Base-by-base conservation (phyloP, 2,329 filamentous ascomycete species). In the Diplodia seriata region DNA sequence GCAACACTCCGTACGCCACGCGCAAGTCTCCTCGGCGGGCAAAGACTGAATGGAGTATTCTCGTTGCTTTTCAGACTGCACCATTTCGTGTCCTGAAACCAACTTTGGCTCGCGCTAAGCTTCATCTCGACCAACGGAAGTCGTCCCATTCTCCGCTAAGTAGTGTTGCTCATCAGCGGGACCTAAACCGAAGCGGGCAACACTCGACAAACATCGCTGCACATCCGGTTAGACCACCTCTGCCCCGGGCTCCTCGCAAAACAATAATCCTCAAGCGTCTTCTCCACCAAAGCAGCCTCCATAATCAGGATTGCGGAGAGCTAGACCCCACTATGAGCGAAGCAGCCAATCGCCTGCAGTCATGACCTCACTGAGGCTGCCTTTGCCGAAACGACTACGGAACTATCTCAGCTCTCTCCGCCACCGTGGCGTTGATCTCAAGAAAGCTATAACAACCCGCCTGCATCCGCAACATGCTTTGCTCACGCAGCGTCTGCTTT, bases 101-200 rank as follows among this genome's bases (percentile, higher is more conserved):
- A 14, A 36, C 18, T 59, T n/a, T 14, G 14, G 56, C 56, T 47
- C 38, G 20, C 56, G 38, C 56, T 59, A 59, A n/a, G 36, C 56
- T 47, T 4, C 43, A 38, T 43, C 36, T 31, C 14, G 15, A 59
- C 47, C 38, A 29, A 14, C 56, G n/a, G n/a, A 23, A 7, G 40
- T 23, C 36, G 38, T 38, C 11, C 23, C 56, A 40, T 47, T 23
- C 26, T 8, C 23, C 36, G 43, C 15, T 59, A n/a, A n/a, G n/a
- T n/a, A 31, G 38, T 18, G n/a, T 11, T 4, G 20, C 15, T 9
- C 15, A 23, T 59, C 43, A 23, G 56, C 38, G 56, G 56, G 14
- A 31, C 9, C 23, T 47, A 43, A 47, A 9, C 56, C 56, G 6
- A 18, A 11, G 20, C 1, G 2, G 33, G 56, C 14, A 47, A 47